Conservation (phyloP, 331 rosid genomes). For the Phaseolus coccineus region DNA sequence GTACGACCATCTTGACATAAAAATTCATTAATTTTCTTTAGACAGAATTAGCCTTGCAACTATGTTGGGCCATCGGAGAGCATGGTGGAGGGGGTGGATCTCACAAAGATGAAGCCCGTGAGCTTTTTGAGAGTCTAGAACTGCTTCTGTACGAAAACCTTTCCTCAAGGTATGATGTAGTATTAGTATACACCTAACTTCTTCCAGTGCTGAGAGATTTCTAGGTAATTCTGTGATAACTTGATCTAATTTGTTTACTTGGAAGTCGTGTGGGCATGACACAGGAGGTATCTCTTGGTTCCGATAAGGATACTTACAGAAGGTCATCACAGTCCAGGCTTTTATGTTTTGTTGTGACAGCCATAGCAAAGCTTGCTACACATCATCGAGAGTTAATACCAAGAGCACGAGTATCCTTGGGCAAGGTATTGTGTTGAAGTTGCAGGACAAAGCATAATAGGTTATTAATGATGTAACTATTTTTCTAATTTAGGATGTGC, state of each 20-base stretch:
- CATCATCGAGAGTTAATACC: slow-evolving; percentile 89
- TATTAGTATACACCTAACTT: slow-evolving; percentile 25
- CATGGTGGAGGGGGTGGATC: slow-evolving; percentile 93
- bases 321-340: slow-evolving; percentile 92
- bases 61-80: slow-evolving; percentile 99
- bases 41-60: slow-evolving; percentile 92
- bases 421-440: slow-evolving; percentile 68
- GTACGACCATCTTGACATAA: slow-evolving; percentile 37
- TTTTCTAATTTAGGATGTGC: slow-evolving; percentile 35
- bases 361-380: slow-evolving; percentile 96
- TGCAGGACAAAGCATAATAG: slow-evolving; percentile 9
- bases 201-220: slow-evolving; percentile 32
- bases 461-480: slow-evolving; percentile 7
- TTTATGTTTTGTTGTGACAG: slow-evolving; percentile 90
- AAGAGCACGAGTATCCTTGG: slow-evolving; percentile 91
- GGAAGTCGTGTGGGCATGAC: slow-evolving; percentile 83
- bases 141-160: slow-evolving; percentile 93
- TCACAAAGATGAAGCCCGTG: slow-evolving; percentile 98
- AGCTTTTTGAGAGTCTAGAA: slow-evolving; percentile 96
- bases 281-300: slow-evolving; percentile 63
- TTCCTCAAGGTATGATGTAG: slow-evolving; percentile 92
- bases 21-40: slow-evolving; percentile 48
- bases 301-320: slow-evolving; percentile 64
- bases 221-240: slow-evolving; percentile 37
- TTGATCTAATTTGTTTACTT: slow-evolving; percentile 38